Conservation (phyloP, 2,329 filamentous ascomycete genomes). For the Truncatella angustata region DNA sequence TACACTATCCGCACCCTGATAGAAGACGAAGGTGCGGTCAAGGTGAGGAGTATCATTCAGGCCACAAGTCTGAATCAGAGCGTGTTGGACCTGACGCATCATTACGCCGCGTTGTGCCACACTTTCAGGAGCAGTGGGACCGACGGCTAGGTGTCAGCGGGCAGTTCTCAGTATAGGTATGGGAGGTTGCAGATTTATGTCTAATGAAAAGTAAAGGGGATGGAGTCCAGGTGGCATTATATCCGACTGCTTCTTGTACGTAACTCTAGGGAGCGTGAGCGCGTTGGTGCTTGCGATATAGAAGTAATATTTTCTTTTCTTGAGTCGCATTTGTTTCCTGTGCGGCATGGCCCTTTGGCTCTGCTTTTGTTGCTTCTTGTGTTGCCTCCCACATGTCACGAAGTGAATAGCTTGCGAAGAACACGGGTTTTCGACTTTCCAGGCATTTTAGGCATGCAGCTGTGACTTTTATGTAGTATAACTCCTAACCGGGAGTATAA, state of each 20-base stretch:
- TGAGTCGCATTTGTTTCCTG: too few species aligned
- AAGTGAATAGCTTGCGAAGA: too few species aligned
- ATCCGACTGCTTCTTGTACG: conserved; percentile 9
- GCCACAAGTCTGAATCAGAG: conserved; percentile 90
- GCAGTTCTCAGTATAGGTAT: too few species aligned
- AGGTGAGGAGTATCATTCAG: conserved; percentile 95
- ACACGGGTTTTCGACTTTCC: too few species aligned
- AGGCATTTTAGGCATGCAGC: too few species aligned
- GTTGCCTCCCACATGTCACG: too few species aligned
- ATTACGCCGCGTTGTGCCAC: conserved; percentile 92
- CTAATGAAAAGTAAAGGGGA: not conserved
- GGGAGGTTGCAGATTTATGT: not conserved
- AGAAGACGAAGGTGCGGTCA: conserved; percentile 95
- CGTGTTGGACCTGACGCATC: conserved; percentile 90
- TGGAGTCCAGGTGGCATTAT: conserved; percentile 1
- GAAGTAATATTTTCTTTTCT: not conserved
- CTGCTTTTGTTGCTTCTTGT: too few species aligned
- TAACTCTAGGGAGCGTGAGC: conserved; percentile 1
- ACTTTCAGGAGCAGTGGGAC: conserved; percentile 93
- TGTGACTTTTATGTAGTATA: too few species aligned
- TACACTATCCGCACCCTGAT: conserved; percentile 88
- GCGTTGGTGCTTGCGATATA: not conserved
- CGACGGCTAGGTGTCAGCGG: conserved; percentile 58
- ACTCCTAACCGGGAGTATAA: too few species aligned
- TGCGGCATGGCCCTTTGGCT: too few species aligned